Conservation (phyloP, 2,329 filamentous ascomycete species). For the Xylariaceae sp. region DNA sequence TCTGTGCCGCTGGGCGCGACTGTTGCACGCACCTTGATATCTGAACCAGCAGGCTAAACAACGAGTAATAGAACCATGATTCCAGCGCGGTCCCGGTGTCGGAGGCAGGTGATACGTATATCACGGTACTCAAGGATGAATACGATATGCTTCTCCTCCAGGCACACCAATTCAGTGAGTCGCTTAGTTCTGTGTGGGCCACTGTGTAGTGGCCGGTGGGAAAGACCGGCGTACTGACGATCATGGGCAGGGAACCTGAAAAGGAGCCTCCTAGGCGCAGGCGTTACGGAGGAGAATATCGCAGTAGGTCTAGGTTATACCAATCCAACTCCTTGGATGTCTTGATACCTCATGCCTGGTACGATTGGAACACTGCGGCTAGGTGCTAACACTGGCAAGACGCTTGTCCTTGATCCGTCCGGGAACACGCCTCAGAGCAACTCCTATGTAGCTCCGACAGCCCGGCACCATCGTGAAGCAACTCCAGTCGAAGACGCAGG, state of each 20-base stretch:
- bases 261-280: slow-evolving; percentile 45
- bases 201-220: too few species aligned
- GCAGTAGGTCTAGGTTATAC: slow-evolving; percentile 33
- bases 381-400: slow-evolving; percentile 18
- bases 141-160: slow-evolving; percentile 52
- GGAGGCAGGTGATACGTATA: slow-evolving; percentile 34
- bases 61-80: slow-evolving; percentile 16
- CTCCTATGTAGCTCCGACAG: slow-evolving; percentile 7
- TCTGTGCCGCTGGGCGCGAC: background rate
- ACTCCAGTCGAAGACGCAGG: slow-evolving; percentile 7
- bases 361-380: too few species aligned
- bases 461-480: too few species aligned
- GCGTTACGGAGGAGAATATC: slow-evolving; percentile 43
- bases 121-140: slow-evolving; percentile 52
- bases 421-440: slow-evolving; percentile 7
- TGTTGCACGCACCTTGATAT: too few species aligned
- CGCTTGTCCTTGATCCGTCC: slow-evolving; percentile 18
- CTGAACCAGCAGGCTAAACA: slow-evolving; percentile 15
- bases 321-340: background rate
- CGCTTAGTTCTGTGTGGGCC: background rate
- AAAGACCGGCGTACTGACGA: too few species aligned
- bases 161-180: slow-evolving; percentile 51
- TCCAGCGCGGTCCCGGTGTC: slow-evolving; percentile 18
- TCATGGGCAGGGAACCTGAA: slow-evolving; percentile 37
- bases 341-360: background rate